Evolutionary conservation across 352 stramenopile genomes (phyloP).

Genomic region (Globisporangium echinulatum): DNA sequence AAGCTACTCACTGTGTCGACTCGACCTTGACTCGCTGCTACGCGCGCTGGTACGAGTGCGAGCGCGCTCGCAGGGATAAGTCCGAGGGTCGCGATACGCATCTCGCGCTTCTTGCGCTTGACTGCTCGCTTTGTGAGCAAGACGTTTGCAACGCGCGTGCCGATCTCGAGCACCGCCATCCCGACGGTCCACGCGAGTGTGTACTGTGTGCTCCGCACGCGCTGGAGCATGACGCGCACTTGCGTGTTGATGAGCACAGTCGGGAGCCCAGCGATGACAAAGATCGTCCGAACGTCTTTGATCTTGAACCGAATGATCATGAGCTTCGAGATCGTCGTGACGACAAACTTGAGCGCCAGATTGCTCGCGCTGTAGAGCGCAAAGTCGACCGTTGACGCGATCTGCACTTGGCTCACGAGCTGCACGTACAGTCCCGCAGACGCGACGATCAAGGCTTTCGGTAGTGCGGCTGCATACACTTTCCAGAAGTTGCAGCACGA

Average conservation of each 20-base stretch:
- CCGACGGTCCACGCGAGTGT: conserved; percentile 17
- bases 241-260: conserved; percentile 43
- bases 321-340: conserved; percentile 27
- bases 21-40: not conserved
- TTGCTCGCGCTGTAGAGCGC: conserved; percentile 23
- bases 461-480: conserved; percentile 9
- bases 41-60: not conserved
- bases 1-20: not conserved
- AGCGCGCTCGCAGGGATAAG: not conserved
- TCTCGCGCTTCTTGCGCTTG: not conserved
- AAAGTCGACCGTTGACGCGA: not conserved
- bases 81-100: not conserved
- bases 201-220: conserved; percentile 14
- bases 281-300: conserved; percentile 28
- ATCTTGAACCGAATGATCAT: conserved; percentile 20
- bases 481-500: conserved; percentile 9
- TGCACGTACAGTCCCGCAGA: not conserved
- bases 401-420: not conserved
- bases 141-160: conserved; percentile 16
- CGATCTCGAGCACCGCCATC: conserved; percentile 26
- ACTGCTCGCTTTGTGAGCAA: conserved; percentile 1
- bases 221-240: conserved; percentile 25
- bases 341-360: conserved; percentile 19
- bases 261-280: conserved; percentile 22
- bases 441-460: conserved; percentile 14